Base-by-base conservation (phyloP, 2,329 filamentous ascomycete species). In the Rutstroemia sp. region DNA sequence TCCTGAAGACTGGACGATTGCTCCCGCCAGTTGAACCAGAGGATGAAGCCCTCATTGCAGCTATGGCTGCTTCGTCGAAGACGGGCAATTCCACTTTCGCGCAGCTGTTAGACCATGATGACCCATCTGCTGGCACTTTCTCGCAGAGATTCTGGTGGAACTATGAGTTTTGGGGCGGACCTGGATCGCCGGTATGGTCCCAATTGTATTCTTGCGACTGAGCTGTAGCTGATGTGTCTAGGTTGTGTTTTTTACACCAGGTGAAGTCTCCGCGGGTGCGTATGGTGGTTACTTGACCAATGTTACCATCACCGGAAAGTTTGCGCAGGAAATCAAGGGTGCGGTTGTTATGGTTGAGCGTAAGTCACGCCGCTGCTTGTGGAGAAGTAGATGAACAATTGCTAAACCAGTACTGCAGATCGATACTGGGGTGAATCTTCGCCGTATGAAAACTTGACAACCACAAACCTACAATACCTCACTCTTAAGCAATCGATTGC, bases 351-450 rank as follows among this genome's bases (percentile, higher is more conserved):
- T 83, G 54, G 64, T 83, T 34, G 81, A 84, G 67, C 81, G 75
- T 77, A 62, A 56, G 73, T 3, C 9, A 7, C 41, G 14, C 23
- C 17, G 38, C 25, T 21, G 9, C 17, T 17, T 46, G 19, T 14
- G 44, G 23, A 42, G 9, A 39, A 4, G 30, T 19, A 3, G 37
- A 17, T 21, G 19, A 17, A 34, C 10, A 34, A 34, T 3, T 34
- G 10, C 30, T 34, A 51, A 60, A 14, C 7, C 49, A n/a, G 21
- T 45, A 5, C 14, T 21, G 5, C 14, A 77, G 75, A 84, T 63
- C 75, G 80, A 12, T 83, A 80, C 67, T 84, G 76, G 75, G 81
- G 81, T 4, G 72, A 73, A 16, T 82, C 78, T 6, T 76, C 76
- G 2, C 80, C 81, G 0, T 82, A 75, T 60, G 62, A 70, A 8